phyloP scores from a whole-genome alignment of 78 protist species.

The Ministeria vibrans region DNA sequence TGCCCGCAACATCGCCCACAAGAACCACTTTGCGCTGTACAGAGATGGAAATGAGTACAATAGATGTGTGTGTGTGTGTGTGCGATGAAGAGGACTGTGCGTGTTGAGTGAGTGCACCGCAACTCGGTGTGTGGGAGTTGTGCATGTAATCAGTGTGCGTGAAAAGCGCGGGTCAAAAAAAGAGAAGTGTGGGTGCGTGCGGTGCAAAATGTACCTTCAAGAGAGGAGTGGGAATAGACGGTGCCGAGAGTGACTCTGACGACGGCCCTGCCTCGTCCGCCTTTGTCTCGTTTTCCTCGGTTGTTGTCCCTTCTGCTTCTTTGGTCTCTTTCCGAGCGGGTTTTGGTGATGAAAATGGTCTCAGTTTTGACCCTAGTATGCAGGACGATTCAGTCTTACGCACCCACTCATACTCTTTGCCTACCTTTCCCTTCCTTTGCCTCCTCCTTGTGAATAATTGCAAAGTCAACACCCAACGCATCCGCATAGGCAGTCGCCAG shows the following conservation, averaged over 20 bases:
- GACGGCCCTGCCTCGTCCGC: background rate
- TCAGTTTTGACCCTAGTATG: too few relatives aligned
- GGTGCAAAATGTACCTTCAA: too few relatives aligned
- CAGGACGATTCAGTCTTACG: too few relatives aligned
- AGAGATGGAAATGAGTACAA: too few relatives aligned
- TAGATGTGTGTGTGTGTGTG: background rate
- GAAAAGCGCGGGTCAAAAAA: background rate
- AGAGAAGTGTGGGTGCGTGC: slow-evolving; percentile 45
- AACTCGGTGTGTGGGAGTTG: background rate
- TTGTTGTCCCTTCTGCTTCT: too few relatives aligned
- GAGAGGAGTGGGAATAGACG: too few relatives aligned
- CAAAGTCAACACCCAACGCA: slow-evolving; percentile 52
- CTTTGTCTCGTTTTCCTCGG: background rate
- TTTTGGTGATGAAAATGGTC: too few relatives aligned
- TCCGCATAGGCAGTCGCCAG: slow-evolving; percentile 63
- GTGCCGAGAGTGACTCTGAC: too few relatives aligned
- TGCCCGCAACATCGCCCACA: slow-evolving; percentile 62
- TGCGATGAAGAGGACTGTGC: background rate
- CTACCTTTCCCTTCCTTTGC: too few relatives aligned
- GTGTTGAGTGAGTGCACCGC: background rate
- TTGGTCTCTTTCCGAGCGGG: too few relatives aligned
- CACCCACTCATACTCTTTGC: too few relatives aligned
- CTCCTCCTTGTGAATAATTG: slow-evolving; percentile 70
- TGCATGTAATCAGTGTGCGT: background rate
- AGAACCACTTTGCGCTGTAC: slow-evolving; percentile 35